Evolutionary conservation across 208 protist genomes (phyloP), one percentile per base, ranked within the genome.

Genomic region (Phytomonas sp.): DNA sequence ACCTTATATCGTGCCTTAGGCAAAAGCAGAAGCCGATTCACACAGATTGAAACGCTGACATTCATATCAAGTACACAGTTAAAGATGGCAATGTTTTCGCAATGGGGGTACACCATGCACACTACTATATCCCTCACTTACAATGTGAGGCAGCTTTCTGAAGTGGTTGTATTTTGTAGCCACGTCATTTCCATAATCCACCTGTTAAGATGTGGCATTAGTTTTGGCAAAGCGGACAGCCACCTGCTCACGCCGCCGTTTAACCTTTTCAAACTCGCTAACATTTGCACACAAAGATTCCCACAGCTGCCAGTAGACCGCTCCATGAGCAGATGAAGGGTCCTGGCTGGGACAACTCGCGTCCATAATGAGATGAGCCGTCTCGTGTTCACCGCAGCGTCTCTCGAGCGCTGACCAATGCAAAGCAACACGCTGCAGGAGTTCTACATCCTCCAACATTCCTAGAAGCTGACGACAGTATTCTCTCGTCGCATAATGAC

Each of bases 401-500:
- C 81, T 84, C 74, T 95, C 89, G 30, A 92, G 70, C 20, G 85
- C 81, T 11, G 86, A 84, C 87, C 89, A 95, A 37, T 89, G 87
- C 59, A 95, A 68, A 6, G 82, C 83, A 29, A 91, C 77, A 34
- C 87, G 79, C 68, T 88, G 83, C 66, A 90, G 70, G 60, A 91
- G 76, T 6, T n/a, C n/a, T n/a, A 40, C 36, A 40, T 40, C 36
- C 36, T 40, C 36, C 36, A 9, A 13, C 36, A 40, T 40, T 4
- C 36, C 9, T 40, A 40, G 36, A 40, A 40, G 36, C 36, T 40
- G 4, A 13, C 36, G 36, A 40, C 36, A 40, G 36, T 40, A 40
- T 9, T 40, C 36, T 40, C 36, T 40, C 9, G 36, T 40, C 9
- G 36, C 36, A 40, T 40, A 40, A 40, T 13, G 36, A 13, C 36